A percentile compares a stretch with the other conserved stretches of the same genome.
Conservation (phyloP, 495 filamentous ascomycete species). For the Penicillium atrosanguineum region DNA sequence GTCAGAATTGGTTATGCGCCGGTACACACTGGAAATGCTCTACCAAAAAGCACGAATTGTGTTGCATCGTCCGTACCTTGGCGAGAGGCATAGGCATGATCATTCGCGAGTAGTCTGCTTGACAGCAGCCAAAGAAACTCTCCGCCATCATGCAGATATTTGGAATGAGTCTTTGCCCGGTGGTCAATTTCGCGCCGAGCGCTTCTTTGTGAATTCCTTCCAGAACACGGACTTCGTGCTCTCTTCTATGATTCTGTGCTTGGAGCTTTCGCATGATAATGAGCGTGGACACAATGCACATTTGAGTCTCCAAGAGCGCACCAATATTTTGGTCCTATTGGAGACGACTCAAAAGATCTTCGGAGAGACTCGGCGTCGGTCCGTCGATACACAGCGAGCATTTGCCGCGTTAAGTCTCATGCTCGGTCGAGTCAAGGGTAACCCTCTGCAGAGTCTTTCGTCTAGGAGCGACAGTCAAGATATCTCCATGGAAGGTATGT, state of each 20-base stretch:
- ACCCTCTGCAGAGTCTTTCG: conserved; percentile 13
- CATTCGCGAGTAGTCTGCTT: conserved; percentile 82
- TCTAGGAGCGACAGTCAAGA: conserved; percentile 20
- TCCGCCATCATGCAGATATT: conserved; percentile 74
- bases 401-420: conserved; percentile 69
- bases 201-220: conserved; percentile 74
- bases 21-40: conserved; percentile 75
- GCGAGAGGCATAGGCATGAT: conserved; percentile 64
- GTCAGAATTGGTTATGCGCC: conserved; percentile 74
- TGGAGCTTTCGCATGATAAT: conserved; percentile 58
- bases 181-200: conserved; percentile 67
- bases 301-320: conserved; percentile 29
- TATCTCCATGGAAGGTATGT: conserved; percentile 9
- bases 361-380: conserved; percentile 61
- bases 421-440: conserved; percentile 62
- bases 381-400: conserved; percentile 80
- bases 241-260: conserved; percentile 82
- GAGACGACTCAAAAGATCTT: conserved; percentile 71
- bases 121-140: conserved; percentile 71
- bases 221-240: conserved; percentile 82
- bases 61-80: conserved; percentile 81
- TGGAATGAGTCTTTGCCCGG: conserved; percentile 70
- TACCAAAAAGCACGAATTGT: conserved; percentile 81
- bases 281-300: conserved; percentile 6
- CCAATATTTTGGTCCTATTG: conserved; percentile 65